Percentiles rank a stretch among this genome's conserved stretches.
These are phyloP conservation scores for Boechera divaricarpa DNA, from an alignment of 345 rosid genomes.

Conservation along the genomic window DNA sequence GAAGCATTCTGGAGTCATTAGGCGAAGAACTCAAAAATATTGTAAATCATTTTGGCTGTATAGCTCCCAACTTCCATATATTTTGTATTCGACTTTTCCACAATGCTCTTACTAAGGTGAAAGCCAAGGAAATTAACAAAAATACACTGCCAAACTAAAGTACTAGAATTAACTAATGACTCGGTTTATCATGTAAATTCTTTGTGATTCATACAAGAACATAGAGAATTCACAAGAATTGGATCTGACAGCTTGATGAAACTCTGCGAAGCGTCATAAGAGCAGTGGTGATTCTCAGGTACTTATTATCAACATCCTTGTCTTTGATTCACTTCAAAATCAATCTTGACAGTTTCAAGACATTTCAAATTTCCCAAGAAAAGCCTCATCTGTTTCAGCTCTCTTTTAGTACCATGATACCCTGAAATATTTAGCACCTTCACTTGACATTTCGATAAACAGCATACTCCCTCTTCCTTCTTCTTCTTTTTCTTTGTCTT, in stretches of 20 bases:
- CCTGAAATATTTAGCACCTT: neutral
- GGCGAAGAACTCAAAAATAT: too few relatives aligned
- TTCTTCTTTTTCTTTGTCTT: neutral
- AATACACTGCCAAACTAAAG: neutral
- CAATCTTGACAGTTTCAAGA: neutral
- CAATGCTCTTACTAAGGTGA: too few relatives aligned
- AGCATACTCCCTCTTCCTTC: neutral
- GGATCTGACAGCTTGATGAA: neutral
- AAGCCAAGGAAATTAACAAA: neutral
- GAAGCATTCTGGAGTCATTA: too few relatives aligned
- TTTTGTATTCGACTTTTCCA: too few relatives aligned
- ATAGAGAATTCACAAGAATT: neutral
- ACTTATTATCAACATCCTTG: neutral
- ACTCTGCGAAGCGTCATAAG: neutral
- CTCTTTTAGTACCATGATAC: neutral
- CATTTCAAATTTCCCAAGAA: neutral
- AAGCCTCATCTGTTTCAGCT: neutral
- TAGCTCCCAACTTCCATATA: too few relatives aligned
- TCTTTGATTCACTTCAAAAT: neutral
- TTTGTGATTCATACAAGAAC: too few relatives aligned
- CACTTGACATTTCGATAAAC: neutral
- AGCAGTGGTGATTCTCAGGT: neutral
- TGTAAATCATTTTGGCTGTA: too few relatives aligned
- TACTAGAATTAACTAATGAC: too few relatives aligned
- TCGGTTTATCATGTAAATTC: neutral